These are phyloP conservation scores for Magnaporthiopsis rhizophila DNA, from an alignment of 2,329 filamentous ascomycete genomes.

Conservation along the genomic window DNA sequence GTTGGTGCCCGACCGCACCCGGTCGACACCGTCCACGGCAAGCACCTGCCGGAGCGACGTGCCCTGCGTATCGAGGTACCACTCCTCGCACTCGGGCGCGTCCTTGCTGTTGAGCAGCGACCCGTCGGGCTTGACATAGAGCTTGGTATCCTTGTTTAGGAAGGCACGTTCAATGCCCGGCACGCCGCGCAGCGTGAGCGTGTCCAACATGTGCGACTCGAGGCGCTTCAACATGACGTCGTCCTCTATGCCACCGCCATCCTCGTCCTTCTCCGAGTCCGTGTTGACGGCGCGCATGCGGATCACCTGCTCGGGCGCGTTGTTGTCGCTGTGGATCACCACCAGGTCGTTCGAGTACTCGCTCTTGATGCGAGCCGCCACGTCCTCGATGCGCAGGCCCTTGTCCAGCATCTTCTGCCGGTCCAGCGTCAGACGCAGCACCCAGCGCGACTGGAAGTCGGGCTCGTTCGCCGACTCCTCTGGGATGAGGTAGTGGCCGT, in stretches of 20 bases:
- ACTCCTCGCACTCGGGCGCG: conserved; percentile 73
- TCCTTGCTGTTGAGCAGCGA: conserved; percentile 66
- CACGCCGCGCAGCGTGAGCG: conserved; percentile 84
- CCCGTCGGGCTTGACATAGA: conserved; percentile 62
- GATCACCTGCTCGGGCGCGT: conserved; percentile 89
- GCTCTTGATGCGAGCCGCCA: conserved; percentile 81
- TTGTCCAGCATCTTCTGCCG: conserved; percentile 94
- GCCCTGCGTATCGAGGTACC: conserved; percentile 92
- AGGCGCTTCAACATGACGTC: conserved; percentile 90
- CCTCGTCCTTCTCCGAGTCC: conserved; percentile 66
- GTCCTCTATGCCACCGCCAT: conserved; percentile 54
- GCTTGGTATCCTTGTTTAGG: conserved; percentile 70
- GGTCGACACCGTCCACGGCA: conserved; percentile 79
- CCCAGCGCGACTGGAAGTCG: conserved; percentile 84
- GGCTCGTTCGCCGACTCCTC: conserved; percentile 58
- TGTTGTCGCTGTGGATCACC: conserved; percentile 96
- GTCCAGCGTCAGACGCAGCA: conserved; percentile 87
- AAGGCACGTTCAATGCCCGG: conserved; percentile 84
- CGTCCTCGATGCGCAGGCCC: conserved; percentile 82
- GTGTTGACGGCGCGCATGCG: conserved; percentile 75
- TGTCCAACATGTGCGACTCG: conserved; percentile 85
- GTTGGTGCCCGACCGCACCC: conserved; percentile 83
- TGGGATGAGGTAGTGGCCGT: conserved; percentile 92
- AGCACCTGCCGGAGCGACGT: conserved; percentile 80
- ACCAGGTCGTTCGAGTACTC: conserved; percentile 79